A percentile compares a stretch with the other conserved stretches of the same genome.
Evolutionary conservation across 2,329 filamentous ascomycete genomes (phyloP).

Genomic region (Aspergillus alliaceus): DNA sequence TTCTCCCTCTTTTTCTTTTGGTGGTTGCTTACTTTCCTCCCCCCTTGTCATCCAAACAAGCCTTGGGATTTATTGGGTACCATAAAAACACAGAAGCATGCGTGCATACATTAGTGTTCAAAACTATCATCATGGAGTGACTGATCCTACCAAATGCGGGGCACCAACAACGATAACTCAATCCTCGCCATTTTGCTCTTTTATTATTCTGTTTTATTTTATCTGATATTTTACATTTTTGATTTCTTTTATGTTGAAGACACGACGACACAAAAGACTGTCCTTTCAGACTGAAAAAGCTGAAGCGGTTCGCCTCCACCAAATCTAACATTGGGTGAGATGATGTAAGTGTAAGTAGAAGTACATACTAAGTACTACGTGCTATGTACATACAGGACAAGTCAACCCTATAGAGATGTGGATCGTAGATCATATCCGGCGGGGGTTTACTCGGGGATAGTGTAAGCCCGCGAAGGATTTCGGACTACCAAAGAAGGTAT

Average conservation of each 20-base stretch:
- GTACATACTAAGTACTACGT: no score
- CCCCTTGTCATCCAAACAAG: neutral
- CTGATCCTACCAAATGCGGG: constrained; percentile 16
- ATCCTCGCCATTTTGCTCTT: neutral
- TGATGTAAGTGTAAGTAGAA: neutral
- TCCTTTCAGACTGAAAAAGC: neutral
- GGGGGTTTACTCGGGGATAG: neutral
- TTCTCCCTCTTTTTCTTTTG: neutral
- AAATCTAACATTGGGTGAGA: neutral
- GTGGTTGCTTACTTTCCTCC: neutral
- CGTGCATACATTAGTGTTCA: constrained; percentile 15
- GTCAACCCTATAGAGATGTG: neutral
- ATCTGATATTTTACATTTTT: neutral
- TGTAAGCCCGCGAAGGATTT: neutral
- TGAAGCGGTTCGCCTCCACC: no score
- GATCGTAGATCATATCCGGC: neutral
- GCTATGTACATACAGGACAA: neutral
- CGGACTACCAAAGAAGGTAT: constrained; percentile 11
- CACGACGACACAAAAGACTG: neutral
- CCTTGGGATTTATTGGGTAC: constrained; percentile 13
- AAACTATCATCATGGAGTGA: constrained; percentile 4
- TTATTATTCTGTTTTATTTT: neutral
- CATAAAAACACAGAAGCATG: constrained; percentile 12
- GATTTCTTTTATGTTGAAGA: neutral
- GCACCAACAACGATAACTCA: constrained; percentile 2